A percentile compares a stretch with the other conserved stretches of the same genome.
Conservation (phyloP, 306 rosid species). For the Cucurbita argyrosperma region DNA sequence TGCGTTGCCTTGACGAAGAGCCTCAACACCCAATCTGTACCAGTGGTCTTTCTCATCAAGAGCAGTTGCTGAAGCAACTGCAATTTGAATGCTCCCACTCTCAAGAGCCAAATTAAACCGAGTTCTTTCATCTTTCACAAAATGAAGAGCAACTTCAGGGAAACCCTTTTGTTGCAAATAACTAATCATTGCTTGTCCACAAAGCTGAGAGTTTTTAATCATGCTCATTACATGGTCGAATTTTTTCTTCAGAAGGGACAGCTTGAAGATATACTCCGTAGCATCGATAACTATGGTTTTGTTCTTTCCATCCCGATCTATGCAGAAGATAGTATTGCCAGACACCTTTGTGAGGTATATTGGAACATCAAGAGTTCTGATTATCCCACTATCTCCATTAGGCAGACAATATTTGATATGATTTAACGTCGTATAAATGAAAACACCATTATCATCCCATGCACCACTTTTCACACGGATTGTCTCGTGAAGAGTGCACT, state of each 20-base stretch:
- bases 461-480: conserved; percentile 93
- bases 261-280: conserved; percentile 73
- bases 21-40: conserved; percentile 85
- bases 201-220: conserved; percentile 83
- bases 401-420: conserved; percentile 88
- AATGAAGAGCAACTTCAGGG: conserved; percentile 93
- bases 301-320: conserved; percentile 90
- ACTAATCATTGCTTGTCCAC: conserved; percentile 91
- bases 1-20: conserved; percentile 89
- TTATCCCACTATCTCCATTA: conserved; percentile 86
- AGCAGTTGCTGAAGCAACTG: conserved; percentile 84
- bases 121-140: conserved; percentile 84
- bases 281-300: conserved; percentile 60
- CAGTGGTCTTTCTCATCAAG: conserved; percentile 92
- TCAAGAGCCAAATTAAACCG: conserved; percentile 82
- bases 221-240: conserved; percentile 83
- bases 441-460: conserved; percentile 93
- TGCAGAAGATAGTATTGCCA: conserved; percentile 61
- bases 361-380: conserved; percentile 75
- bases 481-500: conserved; percentile 89
- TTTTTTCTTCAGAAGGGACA: conserved; percentile 58
- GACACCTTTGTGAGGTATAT: conserved; percentile 78
- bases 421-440: conserved; percentile 76
- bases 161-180: conserved; percentile 92
- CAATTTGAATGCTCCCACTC: conserved; percentile 90